phyloP scores from a whole-genome alignment of 257 asterid species.

The Jaltomata sinuosa region DNA sequence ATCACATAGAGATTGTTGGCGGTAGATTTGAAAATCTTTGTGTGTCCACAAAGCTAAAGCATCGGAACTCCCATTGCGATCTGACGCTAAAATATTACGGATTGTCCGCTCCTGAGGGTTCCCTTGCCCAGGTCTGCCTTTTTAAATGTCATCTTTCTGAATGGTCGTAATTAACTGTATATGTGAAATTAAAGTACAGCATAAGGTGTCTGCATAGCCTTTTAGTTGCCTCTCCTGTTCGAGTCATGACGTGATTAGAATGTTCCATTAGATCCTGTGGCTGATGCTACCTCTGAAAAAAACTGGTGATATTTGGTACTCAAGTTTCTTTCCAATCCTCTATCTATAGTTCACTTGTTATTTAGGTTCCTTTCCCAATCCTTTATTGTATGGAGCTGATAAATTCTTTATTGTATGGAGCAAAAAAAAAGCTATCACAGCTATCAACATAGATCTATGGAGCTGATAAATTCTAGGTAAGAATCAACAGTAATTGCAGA shows the following conservation, averaged over 20 bases:
- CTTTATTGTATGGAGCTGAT: too few species aligned
- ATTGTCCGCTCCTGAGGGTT: constrained; percentile 93
- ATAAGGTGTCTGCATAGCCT: neutral
- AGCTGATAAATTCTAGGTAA: too few species aligned
- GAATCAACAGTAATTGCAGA: too few species aligned
- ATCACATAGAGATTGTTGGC: constrained; percentile 73
- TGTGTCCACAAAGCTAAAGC: constrained; percentile 71
- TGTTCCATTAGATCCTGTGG: neutral
- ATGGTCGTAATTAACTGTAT: neutral
- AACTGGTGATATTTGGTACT: neutral
- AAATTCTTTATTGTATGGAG: too few species aligned
- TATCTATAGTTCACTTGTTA: neutral
- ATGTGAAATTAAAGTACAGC: neutral
- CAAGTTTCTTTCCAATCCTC: neutral
- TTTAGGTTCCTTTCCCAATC: neutral
- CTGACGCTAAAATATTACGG: constrained; percentile 85
- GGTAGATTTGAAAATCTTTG: constrained; percentile 94
- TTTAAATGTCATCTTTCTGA: neutral
- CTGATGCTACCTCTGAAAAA: neutral
- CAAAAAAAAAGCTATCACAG: too few species aligned
- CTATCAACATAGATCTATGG: too few species aligned
- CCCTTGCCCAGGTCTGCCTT: constrained; percentile 82
- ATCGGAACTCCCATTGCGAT: constrained; percentile 75
- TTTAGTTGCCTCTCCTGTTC: neutral
- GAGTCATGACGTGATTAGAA: neutral